phyloP scores from a whole-genome alignment of 202 grass and related monocot species.

The Brachypodium distachyon region DNA sequence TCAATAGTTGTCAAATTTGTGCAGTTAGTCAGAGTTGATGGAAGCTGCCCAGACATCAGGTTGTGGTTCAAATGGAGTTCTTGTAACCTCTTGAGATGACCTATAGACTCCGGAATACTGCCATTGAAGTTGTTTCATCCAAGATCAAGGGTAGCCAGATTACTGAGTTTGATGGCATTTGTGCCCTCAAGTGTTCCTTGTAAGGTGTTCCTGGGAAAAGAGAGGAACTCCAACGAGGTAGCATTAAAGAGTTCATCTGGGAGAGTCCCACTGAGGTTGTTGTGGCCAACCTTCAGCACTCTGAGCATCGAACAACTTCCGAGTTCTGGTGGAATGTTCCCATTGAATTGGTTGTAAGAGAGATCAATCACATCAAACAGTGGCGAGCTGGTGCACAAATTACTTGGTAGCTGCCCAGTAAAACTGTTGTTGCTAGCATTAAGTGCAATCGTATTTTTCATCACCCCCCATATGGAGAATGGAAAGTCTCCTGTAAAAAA shows the following conservation, averaged over 20 bases:
- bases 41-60: slow-evolving; percentile 13
- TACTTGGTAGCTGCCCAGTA: not conserved
- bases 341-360: slow-evolving; percentile 18
- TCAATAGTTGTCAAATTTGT: slow-evolving; percentile 8
- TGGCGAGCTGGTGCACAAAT: not conserved
- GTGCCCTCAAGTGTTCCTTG: slow-evolving; percentile 1
- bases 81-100: slow-evolving; percentile 9
- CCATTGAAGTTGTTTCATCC: slow-evolving; percentile 10
- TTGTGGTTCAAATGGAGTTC: slow-evolving; percentile 6
- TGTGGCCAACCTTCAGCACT: slow-evolving; percentile 7
- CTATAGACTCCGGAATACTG: slow-evolving; percentile 16
- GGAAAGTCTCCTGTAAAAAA: slow-evolving; percentile 22
- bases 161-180: not conserved
- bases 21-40: slow-evolving; percentile 26
- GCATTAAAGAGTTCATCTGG: slow-evolving; percentile 27
- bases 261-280: slow-evolving; percentile 19
- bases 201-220: slow-evolving; percentile 1
- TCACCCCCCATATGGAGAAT: not conserved
- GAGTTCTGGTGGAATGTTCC: not conserved
- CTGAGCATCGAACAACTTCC: slow-evolving; percentile 22
- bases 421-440: slow-evolving; percentile 42
- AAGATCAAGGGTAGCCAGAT: slow-evolving; percentile 22
- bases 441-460: not conserved
- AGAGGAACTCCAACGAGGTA: slow-evolving; percentile 7
- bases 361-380: slow-evolving; percentile 12